These are phyloP conservation scores for Phytophthora aleatoria DNA, from an alignment of 352 stramenopile species.

Conservation along the genomic window DNA sequence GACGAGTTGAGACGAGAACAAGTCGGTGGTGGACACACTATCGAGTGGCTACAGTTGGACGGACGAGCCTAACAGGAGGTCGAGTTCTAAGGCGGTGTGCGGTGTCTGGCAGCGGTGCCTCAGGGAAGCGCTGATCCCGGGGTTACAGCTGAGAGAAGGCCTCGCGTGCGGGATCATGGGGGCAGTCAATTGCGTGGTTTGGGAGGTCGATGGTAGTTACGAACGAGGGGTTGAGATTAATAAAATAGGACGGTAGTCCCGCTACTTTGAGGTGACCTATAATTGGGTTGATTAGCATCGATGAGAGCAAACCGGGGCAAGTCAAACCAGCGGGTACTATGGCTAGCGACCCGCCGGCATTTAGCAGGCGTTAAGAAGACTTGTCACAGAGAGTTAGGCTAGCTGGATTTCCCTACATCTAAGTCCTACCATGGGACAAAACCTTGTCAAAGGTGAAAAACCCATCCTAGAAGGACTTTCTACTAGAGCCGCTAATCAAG, in stretches of 20 bases:
- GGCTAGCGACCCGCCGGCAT: not conserved
- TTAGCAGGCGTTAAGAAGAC: not conserved
- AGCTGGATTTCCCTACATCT: not conserved
- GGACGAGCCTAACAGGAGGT: not conserved
- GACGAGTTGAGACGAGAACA: not conserved
- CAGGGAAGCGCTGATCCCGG: no score
- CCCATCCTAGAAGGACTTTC: not conserved
- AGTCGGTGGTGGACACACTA: not conserved
- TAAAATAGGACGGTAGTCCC: not conserved
- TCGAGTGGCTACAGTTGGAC: not conserved
- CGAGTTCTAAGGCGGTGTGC: not conserved
- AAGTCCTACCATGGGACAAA: not conserved
- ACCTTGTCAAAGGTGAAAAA: conserved; percentile 2
- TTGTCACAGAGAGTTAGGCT: not conserved
- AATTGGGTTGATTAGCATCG: not conserved
- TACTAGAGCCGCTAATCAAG: not conserved
- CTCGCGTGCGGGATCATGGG: not conserved
- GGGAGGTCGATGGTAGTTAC: no score
- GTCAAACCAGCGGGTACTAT: not conserved
- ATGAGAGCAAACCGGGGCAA: not conserved
- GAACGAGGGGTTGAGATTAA: not conserved
- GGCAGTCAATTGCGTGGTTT: not conserved
- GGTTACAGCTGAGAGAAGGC: not conserved
- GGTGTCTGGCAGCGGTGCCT: not conserved
- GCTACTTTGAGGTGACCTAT: not conserved